Percentiles rank a stretch among this genome's conserved stretches.
These are phyloP conservation scores for Tulasnella sp. DNA, from an alignment of 768 basidiomycete genomes.

Conservation along the genomic window DNA sequence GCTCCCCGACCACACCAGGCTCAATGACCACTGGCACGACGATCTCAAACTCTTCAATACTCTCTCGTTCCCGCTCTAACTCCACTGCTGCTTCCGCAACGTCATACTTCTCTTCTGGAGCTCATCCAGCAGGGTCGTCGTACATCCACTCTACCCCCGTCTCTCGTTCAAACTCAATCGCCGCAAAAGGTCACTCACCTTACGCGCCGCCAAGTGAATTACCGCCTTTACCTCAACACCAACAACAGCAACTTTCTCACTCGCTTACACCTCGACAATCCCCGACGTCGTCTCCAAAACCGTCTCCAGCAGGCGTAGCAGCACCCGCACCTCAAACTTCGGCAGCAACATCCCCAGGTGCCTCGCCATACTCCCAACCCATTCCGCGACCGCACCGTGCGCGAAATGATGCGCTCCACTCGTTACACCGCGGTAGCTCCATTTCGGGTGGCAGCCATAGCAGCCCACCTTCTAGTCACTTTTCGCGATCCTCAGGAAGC, in stretches of 20 bases:
- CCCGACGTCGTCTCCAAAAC: not conserved
- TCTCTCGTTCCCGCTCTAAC: slow-evolving; percentile 9
- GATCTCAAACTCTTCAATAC: not conserved
- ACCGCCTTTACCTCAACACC: not conserved
- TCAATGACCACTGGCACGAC: not conserved
- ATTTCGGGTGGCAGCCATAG: not conserved
- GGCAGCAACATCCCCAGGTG: not conserved
- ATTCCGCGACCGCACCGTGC: slow-evolving; percentile 19
- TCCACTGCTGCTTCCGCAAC: not conserved
- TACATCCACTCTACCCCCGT: slow-evolving; percentile 9
- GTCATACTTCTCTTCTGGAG: not conserved
- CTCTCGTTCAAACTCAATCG: slow-evolving; percentile 23
- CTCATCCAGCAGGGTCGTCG: not conserved
- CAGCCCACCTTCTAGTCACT: not conserved
- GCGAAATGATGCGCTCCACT: not conserved
- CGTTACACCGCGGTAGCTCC: not conserved
- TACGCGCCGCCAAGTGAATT: not conserved
- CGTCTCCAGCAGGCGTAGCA: not conserved
- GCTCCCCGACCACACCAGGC: not conserved
- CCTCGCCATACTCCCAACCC: slow-evolving; percentile 21
- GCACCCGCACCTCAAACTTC: not conserved
- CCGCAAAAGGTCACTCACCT: not conserved
- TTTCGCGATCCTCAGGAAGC: slow-evolving; percentile 16
- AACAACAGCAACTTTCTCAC: not conserved
- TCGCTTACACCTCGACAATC: slow-evolving; percentile 7